Conservation (phyloP, 108 stramenopile species). For the Licmophora abbreviata region DNA sequence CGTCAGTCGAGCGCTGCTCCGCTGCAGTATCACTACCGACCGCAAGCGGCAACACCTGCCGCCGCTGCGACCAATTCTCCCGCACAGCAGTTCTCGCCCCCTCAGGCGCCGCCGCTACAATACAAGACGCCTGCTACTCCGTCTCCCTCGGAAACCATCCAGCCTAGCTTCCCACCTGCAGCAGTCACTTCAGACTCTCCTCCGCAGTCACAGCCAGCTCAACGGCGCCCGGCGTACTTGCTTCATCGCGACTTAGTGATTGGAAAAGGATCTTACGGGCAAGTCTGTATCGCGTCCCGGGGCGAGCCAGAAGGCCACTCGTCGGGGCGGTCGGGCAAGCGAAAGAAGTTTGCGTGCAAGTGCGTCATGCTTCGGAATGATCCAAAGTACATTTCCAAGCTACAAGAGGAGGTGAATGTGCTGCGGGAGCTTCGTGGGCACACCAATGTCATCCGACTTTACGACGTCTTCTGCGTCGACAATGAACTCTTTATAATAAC, state of each 20-base stretch:
- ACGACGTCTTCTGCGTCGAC: conserved; percentile 75
- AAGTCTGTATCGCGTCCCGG: conserved; percentile 85
- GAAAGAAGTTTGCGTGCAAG: conserved; percentile 90
- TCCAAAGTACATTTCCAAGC: conserved; percentile 88
- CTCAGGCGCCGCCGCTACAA: background rate
- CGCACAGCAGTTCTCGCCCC: background rate
- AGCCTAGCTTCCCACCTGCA: conserved; percentile 44
- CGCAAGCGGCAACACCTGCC: background rate
- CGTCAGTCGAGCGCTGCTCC: too few species aligned
- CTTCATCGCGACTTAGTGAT: conserved; percentile 85
- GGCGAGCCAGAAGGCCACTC: conserved; percentile 76
- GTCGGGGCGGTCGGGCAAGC: conserved; percentile 47
- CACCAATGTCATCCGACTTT: conserved; percentile 67
- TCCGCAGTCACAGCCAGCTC: conserved; percentile 24
- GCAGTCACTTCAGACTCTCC: conserved; percentile 47
- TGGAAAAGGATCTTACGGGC: conserved; percentile 87
- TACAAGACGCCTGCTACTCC: conserved; percentile 12
- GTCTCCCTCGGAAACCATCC: conserved; percentile 22
- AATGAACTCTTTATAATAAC: conserved; percentile 83
- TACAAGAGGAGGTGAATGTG: conserved; percentile 90
- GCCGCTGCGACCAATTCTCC: conserved; percentile 5
- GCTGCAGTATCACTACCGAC: too few species aligned
- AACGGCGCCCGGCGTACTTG: conserved; percentile 78
- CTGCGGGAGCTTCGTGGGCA: conserved; percentile 77
- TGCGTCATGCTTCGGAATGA: conserved; percentile 85